A percentile compares a stretch with the other conserved stretches of the same genome.
Evolutionary conservation across 2,329 filamentous ascomycete genomes (phyloP).

Genomic region (Neophaeococcomyces aloes): DNA sequence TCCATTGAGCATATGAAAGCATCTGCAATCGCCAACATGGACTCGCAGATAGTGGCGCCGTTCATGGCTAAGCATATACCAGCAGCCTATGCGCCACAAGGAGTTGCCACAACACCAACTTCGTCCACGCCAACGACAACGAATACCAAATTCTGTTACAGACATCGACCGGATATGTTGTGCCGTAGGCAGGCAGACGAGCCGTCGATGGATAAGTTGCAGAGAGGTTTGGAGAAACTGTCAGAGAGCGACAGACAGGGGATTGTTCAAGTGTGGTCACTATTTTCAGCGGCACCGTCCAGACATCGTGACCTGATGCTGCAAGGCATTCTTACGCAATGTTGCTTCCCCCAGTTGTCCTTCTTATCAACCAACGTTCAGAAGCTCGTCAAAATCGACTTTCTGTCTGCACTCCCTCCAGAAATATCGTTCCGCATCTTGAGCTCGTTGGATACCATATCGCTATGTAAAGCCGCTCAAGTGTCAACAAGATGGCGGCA

Average conservation of each 20-base stretch:
- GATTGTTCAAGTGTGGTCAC: slow-evolving; percentile 93
- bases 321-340: slow-evolving; percentile 89
- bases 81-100: slow-evolving; percentile 70
- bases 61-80: slow-evolving; percentile 90
- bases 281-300: slow-evolving; percentile 88
- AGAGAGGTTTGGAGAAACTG: slow-evolving; percentile 72
- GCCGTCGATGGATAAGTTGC: slow-evolving; percentile 88
- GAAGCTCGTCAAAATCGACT: slow-evolving; percentile 96
- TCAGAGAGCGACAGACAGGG: slow-evolving; percentile 82
- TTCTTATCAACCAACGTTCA: slow-evolving; percentile 82
- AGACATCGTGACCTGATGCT: slow-evolving; percentile 95
- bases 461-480: slow-evolving; percentile 89
- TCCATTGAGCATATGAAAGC: slow-evolving; percentile 27
- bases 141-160: slow-evolving; percentile 91
- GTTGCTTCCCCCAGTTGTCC: slow-evolving; percentile 93
- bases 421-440: slow-evolving; percentile 92
- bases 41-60: slow-evolving; percentile 69
- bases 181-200: slow-evolving; percentile 89
- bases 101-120: slow-evolving; percentile 24
- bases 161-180: slow-evolving; percentile 86
- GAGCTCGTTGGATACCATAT: slow-evolving; percentile 83
- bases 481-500: slow-evolving; percentile 81
- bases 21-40: slow-evolving; percentile 47
- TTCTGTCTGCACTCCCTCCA: slow-evolving; percentile 73
- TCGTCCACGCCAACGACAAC: slow-evolving; percentile 32